Evolutionary conservation across 1,284 basidiomycete species (phyloP), one percentile per base, ranked within the genome.

Genomic region (Xerocomus minutiporus): DNA sequence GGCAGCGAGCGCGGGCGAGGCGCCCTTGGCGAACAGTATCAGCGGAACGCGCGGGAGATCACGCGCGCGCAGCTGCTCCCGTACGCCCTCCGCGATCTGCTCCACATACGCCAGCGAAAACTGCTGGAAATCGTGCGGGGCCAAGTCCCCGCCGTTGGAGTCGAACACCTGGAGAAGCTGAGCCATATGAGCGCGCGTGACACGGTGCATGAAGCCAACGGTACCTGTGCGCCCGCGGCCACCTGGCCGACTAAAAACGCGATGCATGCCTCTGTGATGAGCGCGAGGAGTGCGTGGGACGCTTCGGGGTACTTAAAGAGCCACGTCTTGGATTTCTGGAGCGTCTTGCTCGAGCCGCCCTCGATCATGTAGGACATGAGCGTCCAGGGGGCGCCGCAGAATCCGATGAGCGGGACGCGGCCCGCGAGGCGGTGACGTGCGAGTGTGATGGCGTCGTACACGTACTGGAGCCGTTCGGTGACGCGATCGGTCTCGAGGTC

Each of bases 301-400:
- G 36, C 63, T 88, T 86, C 46, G 88, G 94, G 93, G 63, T 91
- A 83, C 66, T 86, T 87, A 77, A 91, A 97, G 13, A 96, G 70
- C 94, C 95, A 98, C 2, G 84, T 83, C 75, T 98, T 97, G 29
- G 84, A 82, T 70, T 92, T 92, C 59, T 91, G 86, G 61, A 91
- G 83, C 20, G 89, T 91, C 74, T 93, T 93, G 69, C 82, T 89
- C 13, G 88, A 87, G 6, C 93, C 94, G 13, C 94, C 95, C 70
- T 97, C 94, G 61, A 95, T 82, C 95, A 97, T 98, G 72, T 97
- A 97, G 40, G 87, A 84, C 75, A 98, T 94, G 50, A 97, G 79
- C 17, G 95, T 97, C 95, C 95, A 97, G 1, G 94, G 95, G 1
- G 93, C 93, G 46, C 95, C 94, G 64, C 85, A 91, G 73, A 98